These are phyloP conservation scores for Brachypodium distachyon DNA, from an alignment of 202 grass and related monocot genomes.

Conservation along the genomic window DNA sequence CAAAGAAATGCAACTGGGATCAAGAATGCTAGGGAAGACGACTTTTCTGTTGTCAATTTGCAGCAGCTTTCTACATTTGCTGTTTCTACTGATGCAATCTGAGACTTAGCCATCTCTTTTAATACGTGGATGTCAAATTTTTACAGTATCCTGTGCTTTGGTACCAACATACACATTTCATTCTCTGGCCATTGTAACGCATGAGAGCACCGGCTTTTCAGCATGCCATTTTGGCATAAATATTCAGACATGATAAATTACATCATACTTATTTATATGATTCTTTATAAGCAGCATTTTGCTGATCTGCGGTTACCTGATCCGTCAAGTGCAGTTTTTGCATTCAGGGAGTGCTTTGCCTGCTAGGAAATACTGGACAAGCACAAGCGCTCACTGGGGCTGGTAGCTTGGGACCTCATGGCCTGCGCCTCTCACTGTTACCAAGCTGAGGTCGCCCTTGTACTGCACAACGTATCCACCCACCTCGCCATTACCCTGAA, in stretches of 20 bases:
- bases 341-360: slow-evolving; percentile 50
- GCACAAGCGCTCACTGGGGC: slow-evolving; percentile 47
- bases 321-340: background rate
- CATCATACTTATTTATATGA: background rate
- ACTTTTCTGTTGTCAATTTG: no score
- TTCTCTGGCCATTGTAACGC: background rate
- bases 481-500: slow-evolving; percentile 46
- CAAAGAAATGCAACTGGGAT: no score
- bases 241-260: background rate
- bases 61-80: no score
- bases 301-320: background rate
- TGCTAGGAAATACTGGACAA: slow-evolving; percentile 50
- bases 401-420: slow-evolving; percentile 87
- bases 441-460: slow-evolving; percentile 56
- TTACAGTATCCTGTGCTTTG: background rate
- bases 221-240: background rate
- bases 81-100: no score
- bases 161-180: background rate
- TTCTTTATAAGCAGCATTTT: background rate
- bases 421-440: slow-evolving; percentile 83
- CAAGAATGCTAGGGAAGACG: no score
- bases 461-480: slow-evolving; percentile 59
- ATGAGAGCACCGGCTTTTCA: background rate
- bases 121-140: background rate
- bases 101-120: no score